Conservation (phyloP, 805 yeast species). For the Candida alai region DNA sequence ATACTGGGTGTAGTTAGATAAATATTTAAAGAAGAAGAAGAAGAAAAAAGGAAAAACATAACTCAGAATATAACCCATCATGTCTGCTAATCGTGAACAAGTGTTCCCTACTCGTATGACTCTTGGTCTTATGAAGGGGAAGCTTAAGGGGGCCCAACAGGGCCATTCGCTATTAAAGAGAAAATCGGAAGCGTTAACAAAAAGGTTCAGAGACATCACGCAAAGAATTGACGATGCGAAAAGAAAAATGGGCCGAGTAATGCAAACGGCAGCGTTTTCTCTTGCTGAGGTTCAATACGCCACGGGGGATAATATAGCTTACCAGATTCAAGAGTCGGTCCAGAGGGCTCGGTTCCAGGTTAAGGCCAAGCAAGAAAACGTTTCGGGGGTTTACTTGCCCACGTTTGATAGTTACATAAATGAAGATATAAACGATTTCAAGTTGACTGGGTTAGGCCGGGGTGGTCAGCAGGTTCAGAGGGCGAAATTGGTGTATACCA, state of each 20-base stretch:
- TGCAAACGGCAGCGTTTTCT: slow-evolving; percentile 98
- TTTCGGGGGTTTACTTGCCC: slow-evolving; percentile 91
- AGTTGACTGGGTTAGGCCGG: slow-evolving; percentile 93
- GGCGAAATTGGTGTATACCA: slow-evolving; percentile 89
- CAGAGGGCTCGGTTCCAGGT: slow-evolving; percentile 88
- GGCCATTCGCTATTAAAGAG: slow-evolving; percentile 92
- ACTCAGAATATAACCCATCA: neutral
- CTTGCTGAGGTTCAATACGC: slow-evolving; percentile 97
- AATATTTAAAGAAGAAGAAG: too few relatives aligned
- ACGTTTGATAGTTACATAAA: slow-evolving; percentile 84
- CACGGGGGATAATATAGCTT: slow-evolving; percentile 92
- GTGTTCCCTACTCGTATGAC: slow-evolving; percentile 99
- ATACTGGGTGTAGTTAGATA: too few relatives aligned
- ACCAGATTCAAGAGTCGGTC: slow-evolving; percentile 93
- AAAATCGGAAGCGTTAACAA: slow-evolving; percentile 95
- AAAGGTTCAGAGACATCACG: slow-evolving; percentile 93
- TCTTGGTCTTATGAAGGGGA: slow-evolving; percentile 88
- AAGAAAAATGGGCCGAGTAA: slow-evolving; percentile 95
- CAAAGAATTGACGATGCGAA: slow-evolving; percentile 91
- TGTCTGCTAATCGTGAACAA: slow-evolving; percentile 73
- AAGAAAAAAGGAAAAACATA: slow-evolving; percentile 1
- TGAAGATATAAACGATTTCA: slow-evolving; percentile 86
- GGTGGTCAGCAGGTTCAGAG: slow-evolving; percentile 98
- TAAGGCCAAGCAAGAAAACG: slow-evolving; percentile 90
- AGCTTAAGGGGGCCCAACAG: slow-evolving; percentile 94